Base-by-base conservation (phyloP, 768 basidiomycete genomes). In the Auricularia sp. region DNA sequence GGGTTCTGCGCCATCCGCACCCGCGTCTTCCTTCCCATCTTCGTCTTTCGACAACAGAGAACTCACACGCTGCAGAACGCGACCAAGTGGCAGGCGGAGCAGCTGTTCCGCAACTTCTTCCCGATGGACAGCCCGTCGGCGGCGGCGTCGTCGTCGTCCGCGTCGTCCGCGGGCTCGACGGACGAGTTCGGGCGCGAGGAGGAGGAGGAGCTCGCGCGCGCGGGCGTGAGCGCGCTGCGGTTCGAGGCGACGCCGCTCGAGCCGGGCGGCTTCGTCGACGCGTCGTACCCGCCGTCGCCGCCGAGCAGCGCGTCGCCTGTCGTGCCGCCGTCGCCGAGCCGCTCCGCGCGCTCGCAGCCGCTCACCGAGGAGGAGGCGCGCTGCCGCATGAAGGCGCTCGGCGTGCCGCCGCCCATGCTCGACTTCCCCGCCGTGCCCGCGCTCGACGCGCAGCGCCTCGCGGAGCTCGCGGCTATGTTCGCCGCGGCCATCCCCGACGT, bases 31-130 rank as follows among this genome's bases (percentile, higher is more conserved):
- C 1, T 10, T 4, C 18, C 18, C 53, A 6, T 3, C n/a, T 54
- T 7, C n/a, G 6, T 6, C 29, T 54, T 42, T 8, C 53, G 1
- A 7, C n/a, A 18, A 7, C n/a, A n/a, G 18, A 7, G n/a, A n/a
- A 18, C 53, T 54, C n/a, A 7, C 8, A 42, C 18, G 8, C 29
- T n/a, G 18, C 56, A 59, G 56, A 65, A 71, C 66, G 88, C 93
- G 39, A 87, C 85, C 66, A 87, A 86, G 68, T 87, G 86, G 83
- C 91, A 94, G 72, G 90, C 90, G 0, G 89, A 93, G 74, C 85
- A 84, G 23, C 80, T 93, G 51, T 93, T 92, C 84, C 83, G 87
- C 66, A 93, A 93, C 75, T 93, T 93, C 77, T 93, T 93, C 86
- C 91, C 91, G 0, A 42, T 42, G 39, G 39, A 42, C 39, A 42